Conservation (phyloP, 2,329 filamentous ascomycete genomes). For the Paracoccidioides brasiliensis region DNA sequence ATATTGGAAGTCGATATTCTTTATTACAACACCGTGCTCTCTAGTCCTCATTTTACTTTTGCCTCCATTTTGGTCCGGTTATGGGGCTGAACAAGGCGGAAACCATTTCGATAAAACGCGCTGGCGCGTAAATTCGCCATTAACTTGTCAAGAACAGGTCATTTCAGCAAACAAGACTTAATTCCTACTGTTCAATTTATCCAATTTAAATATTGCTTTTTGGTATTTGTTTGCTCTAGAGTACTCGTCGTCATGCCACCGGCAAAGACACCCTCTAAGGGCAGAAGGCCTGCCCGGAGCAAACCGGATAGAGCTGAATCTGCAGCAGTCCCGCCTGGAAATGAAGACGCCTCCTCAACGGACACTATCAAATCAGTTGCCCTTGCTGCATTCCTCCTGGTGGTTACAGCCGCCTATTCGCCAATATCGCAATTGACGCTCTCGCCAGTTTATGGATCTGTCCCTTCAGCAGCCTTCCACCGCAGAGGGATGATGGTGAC, state of each 20-base stretch:
- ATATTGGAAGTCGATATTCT: no score
- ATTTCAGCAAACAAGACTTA: neutral
- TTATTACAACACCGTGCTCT: no score
- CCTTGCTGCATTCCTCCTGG: constrained; percentile 22
- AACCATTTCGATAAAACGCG: neutral
- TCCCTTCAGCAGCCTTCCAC: constrained; percentile 64
- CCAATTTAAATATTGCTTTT: neutral
- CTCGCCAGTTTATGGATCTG: constrained; percentile 77
- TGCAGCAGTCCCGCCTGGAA: constrained; percentile 7
- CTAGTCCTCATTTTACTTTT: no score
- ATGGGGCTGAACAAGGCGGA: no score
- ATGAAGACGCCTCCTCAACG: constrained; percentile 14
- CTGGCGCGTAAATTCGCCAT: no score
- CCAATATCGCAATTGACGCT: constrained; percentile 50
- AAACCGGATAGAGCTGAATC: neutral
- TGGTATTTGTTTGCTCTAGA: neutral
- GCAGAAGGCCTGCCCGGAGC: neutral
- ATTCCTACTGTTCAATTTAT: neutral
- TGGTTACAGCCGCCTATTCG: constrained; percentile 29
- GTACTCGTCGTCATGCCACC: neutral
- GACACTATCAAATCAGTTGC: constrained; percentile 17
- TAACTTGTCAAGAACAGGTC: neutral
- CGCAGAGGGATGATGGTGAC: constrained; percentile 50
- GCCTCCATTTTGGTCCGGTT: no score
- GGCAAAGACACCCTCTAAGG: neutral